Base-by-base conservation (phyloP, 441 rosid species). In the Metrosideros polymorpha region DNA sequence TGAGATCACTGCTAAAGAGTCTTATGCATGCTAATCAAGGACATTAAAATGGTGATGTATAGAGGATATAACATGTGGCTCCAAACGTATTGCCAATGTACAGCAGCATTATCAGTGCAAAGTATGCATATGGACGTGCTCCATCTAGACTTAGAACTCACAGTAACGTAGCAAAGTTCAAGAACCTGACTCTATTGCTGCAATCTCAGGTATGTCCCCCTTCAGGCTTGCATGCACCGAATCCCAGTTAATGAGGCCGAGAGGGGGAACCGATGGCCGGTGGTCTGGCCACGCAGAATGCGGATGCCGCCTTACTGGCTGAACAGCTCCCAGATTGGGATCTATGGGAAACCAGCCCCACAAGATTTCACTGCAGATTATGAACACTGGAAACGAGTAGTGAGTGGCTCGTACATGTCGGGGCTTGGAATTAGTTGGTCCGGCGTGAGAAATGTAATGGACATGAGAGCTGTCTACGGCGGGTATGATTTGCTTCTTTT, bases 391-490 rank as follows among this genome's bases (percentile, higher is more conserved):
- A 95, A 93, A 85, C 88, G 90, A 59, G 97, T 96, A 19, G 98
- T 96, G 47, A 92, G 90, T 89, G 90, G 89, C 71, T 90, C 93
- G 77, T 96, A 96, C 88, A 91, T 95, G 94, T 95, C 89, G n/a
- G 96, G 92, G 84, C 86, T 96, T 83, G 99, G 98, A 24, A 92
- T 98, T 92, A 92, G 93, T 75, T 96, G 99, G 99, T 87, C 94
- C 22, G 90, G 94, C 77, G 98, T 96, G 57, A 91, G 98, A 86
- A 98, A 93, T 87, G 92, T 98, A 39, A 93, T 98, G 99, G 99
- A 98, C 88, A 95, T 95, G 99, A 88, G 97, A 93, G 98, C 98
- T 85, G 98, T 93, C 77, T 98, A 95, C 59, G 98, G 98, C 88
- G 99, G 99, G 98, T 96, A 95, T 52, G 45, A 52, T 52, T 29